Percentiles rank a stretch among this genome's conserved stretches.
These are phyloP conservation scores for Phragmites australis DNA, from an alignment of 176 grass and related monocot species.

Conservation along the genomic window DNA sequence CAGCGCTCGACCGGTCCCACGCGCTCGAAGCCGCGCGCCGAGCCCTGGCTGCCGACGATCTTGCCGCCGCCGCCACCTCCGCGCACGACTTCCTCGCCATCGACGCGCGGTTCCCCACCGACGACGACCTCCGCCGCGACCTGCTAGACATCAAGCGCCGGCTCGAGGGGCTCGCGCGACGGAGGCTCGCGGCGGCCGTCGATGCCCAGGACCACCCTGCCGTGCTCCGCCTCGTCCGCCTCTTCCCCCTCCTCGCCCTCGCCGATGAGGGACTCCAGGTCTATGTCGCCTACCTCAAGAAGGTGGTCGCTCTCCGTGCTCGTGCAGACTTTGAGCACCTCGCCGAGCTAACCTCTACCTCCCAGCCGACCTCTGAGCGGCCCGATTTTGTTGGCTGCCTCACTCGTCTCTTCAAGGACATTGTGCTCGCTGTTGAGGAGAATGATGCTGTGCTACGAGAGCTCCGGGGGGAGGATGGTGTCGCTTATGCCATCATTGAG, in stretches of 20 bases:
- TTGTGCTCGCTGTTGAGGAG: slow-evolving; percentile 83
- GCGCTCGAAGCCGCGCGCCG: slow-evolving; percentile 70
- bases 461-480: slow-evolving; percentile 75
- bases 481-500: slow-evolving; percentile 81
- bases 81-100: slow-evolving; percentile 73
- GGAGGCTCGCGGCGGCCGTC: slow-evolving; percentile 63
- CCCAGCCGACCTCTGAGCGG: slow-evolving; percentile 34
- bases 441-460: slow-evolving; percentile 79
- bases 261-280: slow-evolving; percentile 79
- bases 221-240: slow-evolving; percentile 70
- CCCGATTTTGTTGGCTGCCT: slow-evolving; percentile 84
- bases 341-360: slow-evolving; percentile 43
- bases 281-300: slow-evolving; percentile 86
- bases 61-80: slow-evolving; percentile 54
- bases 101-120: slow-evolving; percentile 66
- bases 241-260: slow-evolving; percentile 73
- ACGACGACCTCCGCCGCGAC: slow-evolving; percentile 76
- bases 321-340: slow-evolving; percentile 85
- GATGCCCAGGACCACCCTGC: slow-evolving; percentile 75
- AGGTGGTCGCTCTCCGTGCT: slow-evolving; percentile 71
- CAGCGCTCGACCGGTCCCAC: slow-evolving; percentile 68
- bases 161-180: slow-evolving; percentile 64
- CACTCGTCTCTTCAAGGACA: slow-evolving; percentile 86
- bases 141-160: slow-evolving; percentile 74
- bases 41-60: slow-evolving; percentile 68